Conservation (phyloP, 1,284 basidiomycete species). For the Volvariella surrecta region DNA sequence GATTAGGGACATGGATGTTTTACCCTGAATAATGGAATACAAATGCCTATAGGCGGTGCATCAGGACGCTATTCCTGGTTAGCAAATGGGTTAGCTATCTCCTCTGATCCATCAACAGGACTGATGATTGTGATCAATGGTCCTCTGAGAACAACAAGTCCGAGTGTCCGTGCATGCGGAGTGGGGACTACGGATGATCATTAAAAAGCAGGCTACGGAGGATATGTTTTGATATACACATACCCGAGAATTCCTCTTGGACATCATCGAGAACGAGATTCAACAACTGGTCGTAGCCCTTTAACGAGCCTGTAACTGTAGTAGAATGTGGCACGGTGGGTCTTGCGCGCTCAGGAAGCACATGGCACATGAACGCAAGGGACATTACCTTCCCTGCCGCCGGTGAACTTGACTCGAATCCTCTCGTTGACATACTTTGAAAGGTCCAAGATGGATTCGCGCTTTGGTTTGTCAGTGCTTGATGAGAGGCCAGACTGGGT, state of each 20-base stretch:
- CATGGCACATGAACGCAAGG: constrained; percentile 3
- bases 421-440: constrained; percentile 90
- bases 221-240: constrained; percentile 12
- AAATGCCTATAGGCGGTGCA: constrained; percentile 5
- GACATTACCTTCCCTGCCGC: constrained; percentile 96
- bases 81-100: constrained; percentile 80
- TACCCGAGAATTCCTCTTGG: constrained; percentile 67
- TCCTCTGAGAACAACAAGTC: constrained; percentile 83
- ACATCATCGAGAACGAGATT: constrained; percentile 94
- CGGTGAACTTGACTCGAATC: constrained; percentile 94
- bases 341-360: constrained; percentile 4
- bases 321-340: constrained; percentile 1
- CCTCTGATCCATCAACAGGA: constrained; percentile 88
- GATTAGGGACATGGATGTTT: too few species aligned
- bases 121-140: constrained; percentile 90
- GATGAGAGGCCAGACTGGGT: constrained; percentile 30
- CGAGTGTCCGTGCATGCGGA: constrained; percentile 59
- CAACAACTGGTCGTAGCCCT: constrained; percentile 94
- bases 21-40: background rate
- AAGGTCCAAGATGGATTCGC: constrained; percentile 94
- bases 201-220: constrained; percentile 3
- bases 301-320: constrained; percentile 84
- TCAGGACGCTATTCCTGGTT: constrained; percentile 34
- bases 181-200: constrained; percentile 44
- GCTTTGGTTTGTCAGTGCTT: constrained; percentile 85